phyloP scores from a whole-genome alignment of 2,329 filamentous ascomycete species.

The Calcarisporium arbuscula region DNA sequence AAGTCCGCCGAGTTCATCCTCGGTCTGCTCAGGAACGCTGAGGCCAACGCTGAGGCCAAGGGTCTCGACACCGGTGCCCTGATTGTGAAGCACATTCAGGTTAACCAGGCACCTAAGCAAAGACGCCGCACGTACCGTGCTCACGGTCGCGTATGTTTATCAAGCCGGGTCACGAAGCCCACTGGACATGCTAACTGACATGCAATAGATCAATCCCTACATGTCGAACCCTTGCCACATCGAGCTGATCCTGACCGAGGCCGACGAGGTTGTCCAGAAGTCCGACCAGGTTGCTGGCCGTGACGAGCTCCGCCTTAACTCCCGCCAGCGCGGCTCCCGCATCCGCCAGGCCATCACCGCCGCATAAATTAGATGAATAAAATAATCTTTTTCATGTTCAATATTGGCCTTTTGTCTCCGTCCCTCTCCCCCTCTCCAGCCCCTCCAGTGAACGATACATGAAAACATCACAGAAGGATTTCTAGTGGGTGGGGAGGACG shows the following conservation, averaged over 20 bases:
- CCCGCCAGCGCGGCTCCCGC: constrained; percentile 81
- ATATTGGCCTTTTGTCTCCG: no score
- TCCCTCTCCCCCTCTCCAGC: no score
- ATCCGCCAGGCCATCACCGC: constrained; percentile 58
- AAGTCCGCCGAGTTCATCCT: constrained; percentile 99
- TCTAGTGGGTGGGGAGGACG: no score
- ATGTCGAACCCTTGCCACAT: constrained; percentile 99
- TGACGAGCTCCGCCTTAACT: constrained; percentile 65
- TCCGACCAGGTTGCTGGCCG: constrained; percentile 71
- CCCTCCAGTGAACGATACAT: no score
- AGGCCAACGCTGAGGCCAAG: constrained; percentile 95
- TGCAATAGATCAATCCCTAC: constrained; percentile 91
- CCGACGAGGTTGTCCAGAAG: constrained; percentile 93
- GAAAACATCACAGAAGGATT: no score
- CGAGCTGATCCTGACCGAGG: constrained; percentile 98
- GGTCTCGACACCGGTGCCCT: constrained; percentile 96
- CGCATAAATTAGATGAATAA: constrained; percentile 55
- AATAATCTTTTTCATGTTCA: no score
- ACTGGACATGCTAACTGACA: constrained; percentile 20
- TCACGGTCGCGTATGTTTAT: constrained; percentile 89
- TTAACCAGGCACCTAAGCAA: constrained; percentile 99
- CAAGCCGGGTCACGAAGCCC: no score
- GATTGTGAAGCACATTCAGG: constrained; percentile 99
- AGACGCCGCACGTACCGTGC: constrained; percentile 99
- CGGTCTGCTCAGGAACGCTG: constrained; percentile 93